Evolutionary conservation across 2,329 filamentous ascomycete genomes (phyloP).

Genomic region (Phyllosticta citrichinensis): DNA sequence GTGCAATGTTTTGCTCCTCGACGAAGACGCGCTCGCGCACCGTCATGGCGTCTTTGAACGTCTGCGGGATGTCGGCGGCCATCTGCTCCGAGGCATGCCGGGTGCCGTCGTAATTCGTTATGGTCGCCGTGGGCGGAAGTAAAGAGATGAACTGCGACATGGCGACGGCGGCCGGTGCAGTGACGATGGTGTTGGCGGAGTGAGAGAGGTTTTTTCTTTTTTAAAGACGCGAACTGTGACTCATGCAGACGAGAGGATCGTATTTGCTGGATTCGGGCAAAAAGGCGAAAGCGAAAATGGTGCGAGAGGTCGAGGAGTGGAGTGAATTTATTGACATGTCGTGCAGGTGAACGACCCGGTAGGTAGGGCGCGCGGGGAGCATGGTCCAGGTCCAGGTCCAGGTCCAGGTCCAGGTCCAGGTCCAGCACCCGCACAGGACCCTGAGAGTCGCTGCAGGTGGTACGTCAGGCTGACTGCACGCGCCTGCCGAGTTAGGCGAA

Average conservation of each 20-base stretch:
- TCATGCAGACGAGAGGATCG: not conserved
- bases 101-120: conserved; percentile 27
- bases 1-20: conserved; percentile 45
- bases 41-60: conserved; percentile 45
- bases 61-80: conserved; percentile 27
- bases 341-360: too few species aligned
- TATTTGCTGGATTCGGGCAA: not conserved
- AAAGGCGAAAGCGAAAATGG: not conserved
- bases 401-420: too few species aligned
- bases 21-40: conserved; percentile 49
- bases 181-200: not conserved
- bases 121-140: conserved; percentile 25
- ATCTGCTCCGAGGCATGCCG: conserved; percentile 24
- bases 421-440: not conserved
- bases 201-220: not conserved
- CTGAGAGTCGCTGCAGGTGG: not conserved
- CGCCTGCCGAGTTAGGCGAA: not conserved
- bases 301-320: not conserved
- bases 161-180: conserved; percentile 6
- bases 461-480: not conserved
- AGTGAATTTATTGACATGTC: not conserved
- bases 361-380: too few species aligned
- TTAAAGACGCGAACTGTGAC: not conserved
- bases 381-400: too few species aligned
- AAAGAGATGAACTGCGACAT: conserved; percentile 29